Base-by-base conservation (phyloP, 2,329 filamentous ascomycete species). In the Talaromyces funiculosus region DNA sequence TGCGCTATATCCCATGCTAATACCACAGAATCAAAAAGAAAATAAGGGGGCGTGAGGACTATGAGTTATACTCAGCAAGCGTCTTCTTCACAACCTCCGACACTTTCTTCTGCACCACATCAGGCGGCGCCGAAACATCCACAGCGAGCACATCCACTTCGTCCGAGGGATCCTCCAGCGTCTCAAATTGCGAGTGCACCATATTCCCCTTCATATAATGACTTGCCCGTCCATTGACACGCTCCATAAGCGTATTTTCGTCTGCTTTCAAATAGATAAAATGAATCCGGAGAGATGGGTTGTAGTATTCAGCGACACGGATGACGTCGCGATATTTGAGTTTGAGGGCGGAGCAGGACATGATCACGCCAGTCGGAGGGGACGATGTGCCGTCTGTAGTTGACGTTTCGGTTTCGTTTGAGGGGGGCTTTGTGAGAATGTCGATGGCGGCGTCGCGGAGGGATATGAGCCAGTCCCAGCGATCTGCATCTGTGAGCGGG, bases 121-220 rank as follows among this genome's bases (percentile, higher is more conserved):
- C 73, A 77, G 54, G 86, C 77, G 66, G 82, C 65, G 58, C 82
- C 70, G 61, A 80, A 74, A 77, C 84, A 71, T 92, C 87, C 61
- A 93, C 80, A 59, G 79, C 84, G 64, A 92, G 81, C 63, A 90
- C 87, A 73, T 94, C 90, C 71, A 75, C 79, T 64, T 82, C 79
- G 71, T 92, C 89, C 59, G 90, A 85, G 0, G 94, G 94, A 64
- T 88, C 86, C 77, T 99, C 93, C n/a, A 99, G 82, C 57, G 86
- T 88, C 64, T 87, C 85, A 66, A 97, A 89, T 73, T 99, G 94
- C 76, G 91, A 96, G 69, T 89, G 87, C 8, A 99, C 92, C 93
- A 99, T 97, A 69, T 86, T 85, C 67, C 90, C 89, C 68, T 94
- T 93, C 92, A 99, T 97, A 77, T 94, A 99, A 73, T 99, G 94